These are phyloP conservation scores for Mortierella claussenii DNA, from an alignment of 192 early-diverging fungal genomes.

Conservation along the genomic window DNA sequence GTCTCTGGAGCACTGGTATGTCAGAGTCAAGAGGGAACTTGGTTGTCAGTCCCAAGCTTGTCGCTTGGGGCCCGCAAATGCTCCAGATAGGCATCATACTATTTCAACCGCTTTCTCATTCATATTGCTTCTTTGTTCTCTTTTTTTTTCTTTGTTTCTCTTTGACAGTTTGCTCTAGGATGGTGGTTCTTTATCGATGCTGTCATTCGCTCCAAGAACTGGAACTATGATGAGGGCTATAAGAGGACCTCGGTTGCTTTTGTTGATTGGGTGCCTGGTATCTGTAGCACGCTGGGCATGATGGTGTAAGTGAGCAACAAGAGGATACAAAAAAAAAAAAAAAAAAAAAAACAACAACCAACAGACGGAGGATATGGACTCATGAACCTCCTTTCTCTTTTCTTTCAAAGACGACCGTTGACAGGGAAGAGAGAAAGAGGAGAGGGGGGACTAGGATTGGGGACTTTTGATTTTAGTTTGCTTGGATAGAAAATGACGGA, in stretches of 20 bases:
- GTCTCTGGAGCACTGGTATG: constrained; percentile 54
- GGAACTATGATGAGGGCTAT: constrained; percentile 13
- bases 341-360: no score
- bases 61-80: no score
- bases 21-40: no score
- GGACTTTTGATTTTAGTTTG: no score
- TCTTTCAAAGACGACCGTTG: no score
- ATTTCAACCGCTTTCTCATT: constrained; percentile 2
- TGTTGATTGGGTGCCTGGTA: constrained; percentile 69
- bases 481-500: background rate
- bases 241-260: constrained; percentile 56
- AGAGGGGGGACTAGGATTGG: no score
- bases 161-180: constrained; percentile 63
- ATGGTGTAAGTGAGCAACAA: constrained; percentile 64
- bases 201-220: constrained; percentile 58
- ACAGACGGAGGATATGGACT: no score
- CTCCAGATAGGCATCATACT: no score
- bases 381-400: no score
- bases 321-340: no score
- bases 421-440: no score
- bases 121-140: background rate
- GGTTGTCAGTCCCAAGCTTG: no score
- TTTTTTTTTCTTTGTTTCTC: background rate
- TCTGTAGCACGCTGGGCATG: constrained; percentile 67
- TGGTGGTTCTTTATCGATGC: constrained; percentile 74